A percentile compares a stretch with the other conserved stretches of the same genome.
Evolutionary conservation across 805 yeast genomes (phyloP).

Genomic region (Saccharomycopsis sp.): DNA sequence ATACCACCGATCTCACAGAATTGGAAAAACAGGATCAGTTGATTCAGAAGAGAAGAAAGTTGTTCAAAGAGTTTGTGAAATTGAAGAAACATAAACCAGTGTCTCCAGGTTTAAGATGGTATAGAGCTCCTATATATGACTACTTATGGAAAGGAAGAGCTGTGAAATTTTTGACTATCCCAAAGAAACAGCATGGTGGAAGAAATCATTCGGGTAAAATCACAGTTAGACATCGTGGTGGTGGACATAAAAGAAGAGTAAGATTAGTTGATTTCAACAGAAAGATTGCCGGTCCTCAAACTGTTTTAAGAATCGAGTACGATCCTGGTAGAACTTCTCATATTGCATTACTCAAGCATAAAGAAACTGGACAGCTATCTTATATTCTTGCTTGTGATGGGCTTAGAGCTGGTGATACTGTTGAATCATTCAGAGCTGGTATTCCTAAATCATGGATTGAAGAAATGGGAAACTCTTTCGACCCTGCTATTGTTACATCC

Average conservation of each 20-base stretch:
- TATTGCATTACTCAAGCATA: conserved; percentile 74
- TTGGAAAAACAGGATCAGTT: conserved; percentile 74
- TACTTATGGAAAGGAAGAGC: conserved; percentile 87
- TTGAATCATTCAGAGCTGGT: conserved; percentile 86
- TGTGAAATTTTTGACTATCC: conserved; percentile 57
- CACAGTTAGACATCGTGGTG: conserved; percentile 93
- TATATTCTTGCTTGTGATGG: conserved; percentile 92
- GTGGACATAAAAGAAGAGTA: conserved; percentile 87
- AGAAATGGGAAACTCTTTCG: conserved; percentile 87
- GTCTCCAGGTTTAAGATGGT: conserved; percentile 87
- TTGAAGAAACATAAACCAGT: conserved; percentile 73
- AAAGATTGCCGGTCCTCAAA: conserved; percentile 59
- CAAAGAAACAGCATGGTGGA: conserved; percentile 72
- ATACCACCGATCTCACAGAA: conserved; percentile 51
- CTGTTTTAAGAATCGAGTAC: conserved; percentile 83
- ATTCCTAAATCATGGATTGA: conserved; percentile 66
- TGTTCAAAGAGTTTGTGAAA: conserved; percentile 61
- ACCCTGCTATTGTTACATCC: conserved; percentile 84
- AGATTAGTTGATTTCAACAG: conserved; percentile 77
- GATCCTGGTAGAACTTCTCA: conserved; percentile 95
- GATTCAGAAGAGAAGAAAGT: conserved; percentile 63
- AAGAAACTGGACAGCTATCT: conserved; percentile 52
- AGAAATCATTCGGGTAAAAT: conserved; percentile 85
- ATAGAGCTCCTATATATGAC: conserved; percentile 77
- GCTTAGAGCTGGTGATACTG: conserved; percentile 83